Evolutionary conservation across 345 rosid genomes (phyloP).

Genomic region (Triadica sebifera): DNA sequence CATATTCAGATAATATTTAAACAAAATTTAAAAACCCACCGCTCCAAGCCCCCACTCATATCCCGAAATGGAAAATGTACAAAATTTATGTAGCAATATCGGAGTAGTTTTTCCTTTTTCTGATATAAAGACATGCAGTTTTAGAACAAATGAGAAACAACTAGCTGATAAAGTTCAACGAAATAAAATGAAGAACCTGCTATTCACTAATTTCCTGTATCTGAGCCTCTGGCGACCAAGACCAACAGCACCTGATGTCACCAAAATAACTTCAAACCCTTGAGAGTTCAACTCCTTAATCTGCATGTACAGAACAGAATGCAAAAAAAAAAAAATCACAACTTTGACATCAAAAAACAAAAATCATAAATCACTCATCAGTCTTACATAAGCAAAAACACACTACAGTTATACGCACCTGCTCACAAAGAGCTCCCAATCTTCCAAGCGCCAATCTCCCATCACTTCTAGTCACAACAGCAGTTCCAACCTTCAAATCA

Average conservation of each 20-base stretch:
- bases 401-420: conserved; percentile 39
- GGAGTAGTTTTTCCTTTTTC: too few relatives aligned
- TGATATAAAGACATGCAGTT: background rate
- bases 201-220: conserved; percentile 76
- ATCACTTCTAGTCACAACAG: conserved; percentile 90
- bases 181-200: conserved; percentile 59
- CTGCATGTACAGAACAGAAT: conserved; percentile 34
- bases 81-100: too few relatives aligned
- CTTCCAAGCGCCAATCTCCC: conserved; percentile 96
- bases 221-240: conserved; percentile 96
- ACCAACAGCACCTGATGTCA: conserved; percentile 95
- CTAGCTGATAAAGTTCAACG: background rate
- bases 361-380: background rate
- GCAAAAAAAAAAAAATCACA: too few relatives aligned
- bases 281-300: conserved; percentile 79
- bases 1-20: too few relatives aligned
- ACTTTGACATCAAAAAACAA: background rate
- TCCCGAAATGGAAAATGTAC: too few relatives aligned
- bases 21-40: too few relatives aligned
- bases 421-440: conserved; percentile 88
- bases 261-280: conserved; percentile 84
- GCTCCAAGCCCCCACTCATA: too few relatives aligned
- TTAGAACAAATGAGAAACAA: conserved; percentile 2
- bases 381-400: background rate
- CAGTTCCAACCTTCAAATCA: conserved; percentile 83